Conservation (phyloP, 106 monocot genomes). For the Dendrobium huoshanense region DNA sequence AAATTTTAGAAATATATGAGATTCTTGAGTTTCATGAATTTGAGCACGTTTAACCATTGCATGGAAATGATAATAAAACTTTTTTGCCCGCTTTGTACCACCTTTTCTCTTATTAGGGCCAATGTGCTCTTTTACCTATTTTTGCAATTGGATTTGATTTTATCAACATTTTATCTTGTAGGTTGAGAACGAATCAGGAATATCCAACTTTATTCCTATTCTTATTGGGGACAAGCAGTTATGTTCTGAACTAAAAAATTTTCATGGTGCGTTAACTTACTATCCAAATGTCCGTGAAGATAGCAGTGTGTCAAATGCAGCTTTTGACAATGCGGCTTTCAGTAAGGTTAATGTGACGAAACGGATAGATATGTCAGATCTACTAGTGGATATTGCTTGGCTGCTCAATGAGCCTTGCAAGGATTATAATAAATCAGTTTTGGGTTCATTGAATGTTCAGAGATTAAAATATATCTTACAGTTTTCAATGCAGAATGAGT, state of each 20-base stretch:
- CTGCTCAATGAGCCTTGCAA: slow-evolving; percentile 34
- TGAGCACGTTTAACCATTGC: not conserved
- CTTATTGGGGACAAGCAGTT: slow-evolving; percentile 49
- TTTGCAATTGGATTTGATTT: not conserved
- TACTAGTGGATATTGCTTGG: slow-evolving; percentile 86
- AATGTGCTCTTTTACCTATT: not conserved
- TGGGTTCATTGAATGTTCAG: slow-evolving; percentile 39
- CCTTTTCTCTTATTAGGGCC: not conserved
- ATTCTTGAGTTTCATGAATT: not conserved
- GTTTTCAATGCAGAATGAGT: slow-evolving; percentile 33
- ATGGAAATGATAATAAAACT: not conserved
- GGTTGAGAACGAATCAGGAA: slow-evolving; percentile 86
- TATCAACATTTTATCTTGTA: slow-evolving; percentile 18
- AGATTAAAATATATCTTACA: slow-evolving; percentile 48
- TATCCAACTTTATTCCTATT: slow-evolving; percentile 84
- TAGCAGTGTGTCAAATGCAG: slow-evolving; percentile 1
- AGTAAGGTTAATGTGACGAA: slow-evolving; percentile 20
- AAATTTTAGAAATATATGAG: not conserved
- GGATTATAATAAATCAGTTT: slow-evolving; percentile 12
- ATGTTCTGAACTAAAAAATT: slow-evolving; percentile 55
- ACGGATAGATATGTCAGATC: slow-evolving; percentile 39
- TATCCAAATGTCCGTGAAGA: slow-evolving; percentile 2
- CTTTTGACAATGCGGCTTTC: slow-evolving; percentile 6
- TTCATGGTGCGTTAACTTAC: slow-evolving; percentile 20
- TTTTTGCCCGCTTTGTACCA: not conserved